Evolutionary conservation across 306 rosid species (phyloP), one percentile per base, ranked within the genome.

Genomic region (Ormosia emarginata): DNA sequence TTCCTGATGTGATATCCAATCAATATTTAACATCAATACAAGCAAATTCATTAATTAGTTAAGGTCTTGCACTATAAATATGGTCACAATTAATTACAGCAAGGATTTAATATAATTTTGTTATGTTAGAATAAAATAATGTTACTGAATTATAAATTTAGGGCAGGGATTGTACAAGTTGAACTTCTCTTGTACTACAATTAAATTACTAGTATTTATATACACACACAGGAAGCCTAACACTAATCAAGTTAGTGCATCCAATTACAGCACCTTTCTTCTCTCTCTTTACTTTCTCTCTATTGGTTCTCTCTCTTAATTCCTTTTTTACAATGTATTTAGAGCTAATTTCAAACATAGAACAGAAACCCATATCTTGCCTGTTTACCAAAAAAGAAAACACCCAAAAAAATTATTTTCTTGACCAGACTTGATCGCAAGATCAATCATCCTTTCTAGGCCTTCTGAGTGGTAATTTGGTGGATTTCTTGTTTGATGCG

Each of bases 1-100:
- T 82, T 41, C 97, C 97, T 92, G 87, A 79, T 56, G 71, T 36
- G 30, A 74, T 10, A 62, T 59, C 70, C 73, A 41, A 52, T 10
- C 70, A 33, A 33, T 36, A 71, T 11, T 11, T 37, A 41, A 18
- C 11, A 80, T 56, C 83, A 69, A 18, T 57, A 32, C 14, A 49
- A 78, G 34, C 24, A 49, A 47, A 37, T 37, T 72, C 47, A 49
- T 50, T 34, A 49, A 50, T 71, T n/a, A 46, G 32, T 69, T n/a
- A 3, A 53, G 53, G 30, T 41, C 32, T 66, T 7, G 50, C 52
- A 40, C 7, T 15, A 68, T 4, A 30, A 32, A 69, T 41, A n/a
- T 14, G 8, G 14, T 43, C 72, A 63, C 18, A n/a, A 15, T 47
- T 63, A 15, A 52, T 52, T 34, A 52, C 41, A 49, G 47, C 14